Evolutionary conservation across 1,284 basidiomycete genomes (phyloP).

Genomic region (Heterobasidion parviporum): DNA sequence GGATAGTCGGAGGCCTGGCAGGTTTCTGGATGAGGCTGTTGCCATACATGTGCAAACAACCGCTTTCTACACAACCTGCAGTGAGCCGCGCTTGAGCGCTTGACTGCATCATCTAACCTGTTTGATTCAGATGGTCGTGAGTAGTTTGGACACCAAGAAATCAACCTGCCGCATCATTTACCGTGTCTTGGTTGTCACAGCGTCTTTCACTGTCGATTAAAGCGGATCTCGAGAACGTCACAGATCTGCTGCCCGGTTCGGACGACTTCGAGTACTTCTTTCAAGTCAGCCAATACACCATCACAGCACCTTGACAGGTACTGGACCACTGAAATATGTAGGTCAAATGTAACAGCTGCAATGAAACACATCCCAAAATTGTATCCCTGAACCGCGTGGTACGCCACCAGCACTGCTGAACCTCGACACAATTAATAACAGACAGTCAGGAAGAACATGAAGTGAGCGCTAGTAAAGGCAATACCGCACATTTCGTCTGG

Average conservation of each 20-base stretch:
- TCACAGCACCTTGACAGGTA: background rate
- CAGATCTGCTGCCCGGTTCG: constrained; percentile 50
- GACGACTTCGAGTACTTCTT: constrained; percentile 75
- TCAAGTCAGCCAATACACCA: constrained; percentile 32
- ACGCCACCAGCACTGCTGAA: constrained; percentile 11
- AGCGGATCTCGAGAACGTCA: constrained; percentile 73
- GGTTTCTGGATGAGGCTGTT: background rate
- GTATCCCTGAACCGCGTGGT: constrained; percentile 64
- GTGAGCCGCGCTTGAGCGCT: background rate
- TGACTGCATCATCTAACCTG: too few relatives aligned
- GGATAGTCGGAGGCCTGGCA: background rate
- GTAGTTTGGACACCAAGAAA: constrained; percentile 3
- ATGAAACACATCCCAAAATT: constrained; percentile 62
- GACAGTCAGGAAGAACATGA: constrained; percentile 49
- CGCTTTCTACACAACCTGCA: background rate
- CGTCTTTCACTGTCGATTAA: constrained; percentile 60
- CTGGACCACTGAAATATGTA: constrained; percentile 17
- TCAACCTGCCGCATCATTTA: background rate
- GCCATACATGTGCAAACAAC: constrained; percentile 5
- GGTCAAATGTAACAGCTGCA: constrained; percentile 76
- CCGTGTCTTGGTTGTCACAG: constrained; percentile 19
- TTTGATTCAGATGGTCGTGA: constrained; percentile 22
- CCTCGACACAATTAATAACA: too few relatives aligned
- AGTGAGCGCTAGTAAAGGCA: constrained; percentile 56
- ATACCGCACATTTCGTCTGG: constrained; percentile 73